Percentiles rank a stretch among this genome's conserved stretches.
These are phyloP conservation scores for Rasamsonia emersonii DNA, from an alignment of 2,329 filamentous ascomycete genomes.

Conservation along the genomic window DNA sequence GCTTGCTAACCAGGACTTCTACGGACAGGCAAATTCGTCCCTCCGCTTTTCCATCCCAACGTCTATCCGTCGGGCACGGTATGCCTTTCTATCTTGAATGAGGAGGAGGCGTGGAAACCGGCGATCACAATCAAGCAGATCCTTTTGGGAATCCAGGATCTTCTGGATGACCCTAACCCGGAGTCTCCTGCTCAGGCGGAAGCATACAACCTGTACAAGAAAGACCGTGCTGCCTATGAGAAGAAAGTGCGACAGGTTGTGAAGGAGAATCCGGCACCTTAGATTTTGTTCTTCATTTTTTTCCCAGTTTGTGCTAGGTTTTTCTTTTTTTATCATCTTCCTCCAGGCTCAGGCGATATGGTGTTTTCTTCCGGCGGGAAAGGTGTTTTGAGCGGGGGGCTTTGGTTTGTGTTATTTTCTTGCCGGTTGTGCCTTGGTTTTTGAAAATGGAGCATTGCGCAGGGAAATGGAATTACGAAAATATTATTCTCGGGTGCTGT, in stretches of 20 bases:
- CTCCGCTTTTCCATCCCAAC: conserved; percentile 95
- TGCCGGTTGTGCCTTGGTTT: neutral
- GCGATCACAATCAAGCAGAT: conserved; percentile 99
- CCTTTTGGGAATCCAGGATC: conserved; percentile 86
- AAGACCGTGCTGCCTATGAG: conserved; percentile 79
- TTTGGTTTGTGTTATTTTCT: too few species aligned
- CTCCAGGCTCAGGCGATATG: too few species aligned
- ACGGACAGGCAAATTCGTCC: conserved; percentile 88
- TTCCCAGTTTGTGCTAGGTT: conserved; percentile 9
- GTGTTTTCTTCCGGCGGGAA: neutral
- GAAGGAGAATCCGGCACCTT: conserved; percentile 76
- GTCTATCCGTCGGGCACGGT: conserved; percentile 98
- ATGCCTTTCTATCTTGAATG: conserved; percentile 92
- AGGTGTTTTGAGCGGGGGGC: neutral
- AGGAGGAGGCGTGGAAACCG: conserved; percentile 97
- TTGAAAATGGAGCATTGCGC: neutral
- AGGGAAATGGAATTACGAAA: neutral
- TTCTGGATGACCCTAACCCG: conserved; percentile 92
- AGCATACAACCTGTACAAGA: conserved; percentile 94
- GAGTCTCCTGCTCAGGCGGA: conserved; percentile 95
- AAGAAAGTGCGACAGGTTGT: conserved; percentile 79
- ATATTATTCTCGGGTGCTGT: neutral
- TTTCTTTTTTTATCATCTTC: neutral
- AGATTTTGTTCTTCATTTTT: conserved; percentile 13
- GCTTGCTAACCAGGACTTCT: conserved; percentile 6